Base-by-base conservation (phyloP, 805 yeast genomes). In the Starmera amethionina region DNA sequence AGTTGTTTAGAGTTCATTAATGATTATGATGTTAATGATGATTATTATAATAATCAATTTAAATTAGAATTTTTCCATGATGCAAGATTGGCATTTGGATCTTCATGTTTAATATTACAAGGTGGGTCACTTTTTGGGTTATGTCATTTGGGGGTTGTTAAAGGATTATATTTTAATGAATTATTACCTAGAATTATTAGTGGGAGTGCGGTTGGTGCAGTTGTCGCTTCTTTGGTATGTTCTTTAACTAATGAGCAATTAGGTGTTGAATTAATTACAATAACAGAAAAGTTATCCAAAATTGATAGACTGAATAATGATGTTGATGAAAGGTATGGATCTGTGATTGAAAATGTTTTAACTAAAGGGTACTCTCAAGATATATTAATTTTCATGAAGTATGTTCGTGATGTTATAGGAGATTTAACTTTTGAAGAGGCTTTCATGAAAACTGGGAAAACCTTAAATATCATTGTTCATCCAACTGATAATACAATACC, bases 101-200 rank as follows among this genome's bases (percentile, higher is more conserved):
- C 86, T 37, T 87, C 97, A 0, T 97, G 97, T 0, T 66, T 93
- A 42, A 75, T 90, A 32, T 65, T 93, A 22, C 97, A 93, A 60
- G 98, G 98, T 27, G 97, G 98, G 2, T 83, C 97, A 0, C 63
- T 93, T 18, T 93, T 90, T 63, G 97, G 98, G 0, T 64, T 93
- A 45, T 89, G 95, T 52, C 98, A 93, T 59, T 56, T 93, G 30
- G 98, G 98, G 2, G 96, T 89, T 1, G 84, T 90, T 8, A 82
- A 82, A 46, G 90, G 93, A 0, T 65, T 93, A n/a, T 74, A 81
- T 44, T 72, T 73, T 47, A 78, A 82, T 46, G 81, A 83, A 1
- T 62, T 89, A 32, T 65, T 93, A 39, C 98, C 98, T 0, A 65
- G 82, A 34, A 83, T 93, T 3, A 77, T 90, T 18, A 84, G 90